These are phyloP conservation scores for Globisporangium uncinulatum DNA, from an alignment of 352 stramenopile genomes.

Conservation along the genomic window DNA sequence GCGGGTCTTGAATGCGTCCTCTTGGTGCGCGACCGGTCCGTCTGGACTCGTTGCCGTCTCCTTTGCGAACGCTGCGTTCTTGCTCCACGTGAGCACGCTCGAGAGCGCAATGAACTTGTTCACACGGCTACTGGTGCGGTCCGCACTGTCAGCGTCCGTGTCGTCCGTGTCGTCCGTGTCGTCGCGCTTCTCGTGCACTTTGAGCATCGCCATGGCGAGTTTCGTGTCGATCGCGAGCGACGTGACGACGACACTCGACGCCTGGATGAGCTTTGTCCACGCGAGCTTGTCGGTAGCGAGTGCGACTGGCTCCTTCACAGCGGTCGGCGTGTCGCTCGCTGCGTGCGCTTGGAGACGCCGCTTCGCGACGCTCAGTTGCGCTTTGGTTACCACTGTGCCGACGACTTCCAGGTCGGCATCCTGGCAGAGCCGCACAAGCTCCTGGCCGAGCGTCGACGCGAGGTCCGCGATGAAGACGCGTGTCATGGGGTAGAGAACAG, in stretches of 20 bases:
- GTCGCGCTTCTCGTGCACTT: slow-evolving; percentile 49
- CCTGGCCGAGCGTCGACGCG: slow-evolving; percentile 43
- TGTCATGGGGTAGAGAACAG: slow-evolving; percentile 19
- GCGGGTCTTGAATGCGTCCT: slow-evolving; percentile 76
- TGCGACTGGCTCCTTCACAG: slow-evolving; percentile 49
- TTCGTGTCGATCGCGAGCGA: slow-evolving; percentile 51
- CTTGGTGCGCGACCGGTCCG: slow-evolving; percentile 35
- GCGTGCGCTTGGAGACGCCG: slow-evolving; percentile 52
- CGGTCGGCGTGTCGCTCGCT: slow-evolving; percentile 38
- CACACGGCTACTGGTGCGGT: slow-evolving; percentile 11
- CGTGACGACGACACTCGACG: slow-evolving; percentile 47
- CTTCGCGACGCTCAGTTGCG: slow-evolving; percentile 37
- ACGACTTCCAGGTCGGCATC: slow-evolving; percentile 65
- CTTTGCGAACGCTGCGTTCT: slow-evolving; percentile 50
- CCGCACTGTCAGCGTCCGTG: slow-evolving; percentile 7
- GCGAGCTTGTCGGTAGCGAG: slow-evolving; percentile 35
- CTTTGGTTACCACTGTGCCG: slow-evolving; percentile 40
- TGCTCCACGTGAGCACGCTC: slow-evolving; percentile 76
- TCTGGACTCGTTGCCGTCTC: slow-evolving; percentile 17
- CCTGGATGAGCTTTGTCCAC: slow-evolving; percentile 49
- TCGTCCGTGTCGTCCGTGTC: slow-evolving; percentile 24
- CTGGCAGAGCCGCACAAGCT: slow-evolving; percentile 50
- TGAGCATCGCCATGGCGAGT: slow-evolving; percentile 52
- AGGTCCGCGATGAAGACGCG: slow-evolving; percentile 75
- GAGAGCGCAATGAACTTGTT: slow-evolving; percentile 76